phyloP scores from a whole-genome alignment of 2,329 filamentous ascomycete genomes.

The Fusarium newnesense region DNA sequence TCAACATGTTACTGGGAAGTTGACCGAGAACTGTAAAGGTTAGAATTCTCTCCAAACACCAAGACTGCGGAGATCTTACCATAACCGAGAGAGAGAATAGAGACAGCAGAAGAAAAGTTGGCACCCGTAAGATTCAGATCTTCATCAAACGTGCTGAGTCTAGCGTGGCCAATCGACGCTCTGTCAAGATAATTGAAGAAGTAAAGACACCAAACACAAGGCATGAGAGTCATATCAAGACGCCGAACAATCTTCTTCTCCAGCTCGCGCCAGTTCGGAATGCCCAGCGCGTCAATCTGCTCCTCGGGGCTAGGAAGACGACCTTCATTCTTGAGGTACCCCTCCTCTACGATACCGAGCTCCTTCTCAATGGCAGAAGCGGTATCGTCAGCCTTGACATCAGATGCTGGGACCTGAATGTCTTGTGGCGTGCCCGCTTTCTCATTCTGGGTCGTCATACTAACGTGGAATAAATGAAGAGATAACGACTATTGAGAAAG shows the following conservation, averaged over 20 bases:
- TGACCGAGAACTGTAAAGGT: background rate
- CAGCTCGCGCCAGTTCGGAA: conserved; percentile 13
- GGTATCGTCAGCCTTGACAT: background rate
- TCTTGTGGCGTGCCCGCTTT: conserved; percentile 3
- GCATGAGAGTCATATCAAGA: conserved; percentile 20
- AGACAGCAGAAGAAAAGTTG: conserved; percentile 17
- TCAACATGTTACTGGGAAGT: conserved; percentile 17
- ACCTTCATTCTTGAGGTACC: conserved; percentile 1
- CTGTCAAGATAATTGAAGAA: conserved; percentile 25
- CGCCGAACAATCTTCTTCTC: conserved; percentile 20
- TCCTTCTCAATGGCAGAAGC: conserved; percentile 6
- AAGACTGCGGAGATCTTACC: fast-evolving
- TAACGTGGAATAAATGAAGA: fast-evolving
- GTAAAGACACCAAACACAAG: conserved; percentile 20
- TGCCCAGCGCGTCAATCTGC: conserved; percentile 11
- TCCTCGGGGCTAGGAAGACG: conserved; percentile 11
- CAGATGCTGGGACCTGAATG: background rate
- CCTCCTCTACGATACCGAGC: conserved; percentile 4
- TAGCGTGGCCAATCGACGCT: conserved; percentile 8
- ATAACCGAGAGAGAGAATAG: conserved; percentile 21
- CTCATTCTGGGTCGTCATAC: background rate
- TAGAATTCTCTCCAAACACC: fast-evolving
- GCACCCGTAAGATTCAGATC: background rate
- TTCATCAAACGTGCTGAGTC: background rate
- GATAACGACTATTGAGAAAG: background rate